Evolutionary conservation across 805 yeast genomes (phyloP), one percentile per base, ranked within the genome.

Genomic region (Candida incommunis): DNA sequence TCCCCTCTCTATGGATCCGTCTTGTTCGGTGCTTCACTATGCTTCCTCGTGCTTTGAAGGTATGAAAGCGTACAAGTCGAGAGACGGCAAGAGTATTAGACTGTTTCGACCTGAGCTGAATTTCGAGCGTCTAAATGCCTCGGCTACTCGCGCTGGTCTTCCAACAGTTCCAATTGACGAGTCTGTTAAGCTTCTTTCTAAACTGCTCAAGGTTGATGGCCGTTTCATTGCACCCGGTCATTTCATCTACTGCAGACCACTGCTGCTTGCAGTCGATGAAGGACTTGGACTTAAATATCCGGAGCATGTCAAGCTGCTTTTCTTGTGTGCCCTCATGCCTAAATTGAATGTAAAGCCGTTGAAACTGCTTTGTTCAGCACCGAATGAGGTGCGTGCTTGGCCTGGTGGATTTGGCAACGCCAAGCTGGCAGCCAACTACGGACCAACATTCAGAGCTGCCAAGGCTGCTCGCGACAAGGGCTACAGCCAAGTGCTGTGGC

Each of bases 41-140:
- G 82, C 86, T 9, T 82, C 82, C 54, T 88, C 82, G 61, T 70
- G 82, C 43, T 84, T 84, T 52, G 95, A 84, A 67, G 95, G 95
- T 53, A 68, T 84, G 67, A 84, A 84, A 68, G 94, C 94, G 11
- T 84, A 83, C 70, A 66, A 45, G 34, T 44, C 50, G 24, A 34
- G 23, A 22, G 50, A 50, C 41, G 56, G 56, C 23, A 37, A 46
- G 43, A 23, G 41, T 16, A 51, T 55, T 20, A 29, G 50, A 7
- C 37, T 58, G 23, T 72, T 72, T 61, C 61, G 78, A 54, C 67
- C 72, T 21, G 60, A 65, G 51, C 68, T 64, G 55, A 72, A 72
- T 58, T 69, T 72, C 68, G 62, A 53, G 41, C 67, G 77, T 57
- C 65, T 72, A 69, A 70, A 70, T 57, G 56, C 57, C 45, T 70